Percentiles rank a stretch among this genome's conserved stretches.
phyloP scores from a whole-genome alignment of 2,329 filamentous ascomycete genomes.

The Neoscytalidium dimidiatum region DNA sequence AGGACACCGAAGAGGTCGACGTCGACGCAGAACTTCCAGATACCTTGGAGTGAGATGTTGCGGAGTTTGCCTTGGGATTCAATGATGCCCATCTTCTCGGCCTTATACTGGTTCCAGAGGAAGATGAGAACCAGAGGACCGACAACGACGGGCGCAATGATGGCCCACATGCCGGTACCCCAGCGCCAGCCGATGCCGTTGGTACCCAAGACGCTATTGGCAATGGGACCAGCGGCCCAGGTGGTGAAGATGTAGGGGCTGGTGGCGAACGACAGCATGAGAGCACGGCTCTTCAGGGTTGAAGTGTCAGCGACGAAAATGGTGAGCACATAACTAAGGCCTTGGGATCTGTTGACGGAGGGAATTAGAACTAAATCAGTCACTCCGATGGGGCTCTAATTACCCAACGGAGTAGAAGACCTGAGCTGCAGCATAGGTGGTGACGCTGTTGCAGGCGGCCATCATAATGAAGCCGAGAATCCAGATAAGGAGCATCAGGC shows the following conservation, averaged over 20 bases:
- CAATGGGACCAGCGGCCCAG: slow-evolving; percentile 33
- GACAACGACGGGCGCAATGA: slow-evolving; percentile 64
- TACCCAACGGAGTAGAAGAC: slow-evolving; percentile 53
- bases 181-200: slow-evolving; percentile 60
- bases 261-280: slow-evolving; percentile 58
- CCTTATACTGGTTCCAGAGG: slow-evolving; percentile 59
- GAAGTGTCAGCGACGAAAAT: slow-evolving; percentile 71
- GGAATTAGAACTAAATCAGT: slow-evolving; percentile 5
- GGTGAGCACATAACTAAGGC: slow-evolving; percentile 59
- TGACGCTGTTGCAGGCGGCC: slow-evolving; percentile 59
- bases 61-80: slow-evolving; percentile 10
- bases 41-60: not conserved
- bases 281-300: slow-evolving; percentile 62
- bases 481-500: slow-evolving; percentile 55
- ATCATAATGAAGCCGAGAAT: slow-evolving; percentile 60
- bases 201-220: slow-evolving; percentile 46
- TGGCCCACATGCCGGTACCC: slow-evolving; percentile 67
- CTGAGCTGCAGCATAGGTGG: slow-evolving; percentile 60
- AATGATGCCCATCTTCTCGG: slow-evolving; percentile 40
- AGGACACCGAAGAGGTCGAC: slow-evolving; percentile 24
- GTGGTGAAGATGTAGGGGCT: slow-evolving; percentile 36
- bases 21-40: slow-evolving; percentile 4
- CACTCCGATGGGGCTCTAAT: not conserved
- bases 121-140: slow-evolving; percentile 63
- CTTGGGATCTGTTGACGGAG: slow-evolving; percentile 43